Conservation (phyloP, 371 early-diverging fungal genomes). For the Synchytrium microbalum region DNA sequence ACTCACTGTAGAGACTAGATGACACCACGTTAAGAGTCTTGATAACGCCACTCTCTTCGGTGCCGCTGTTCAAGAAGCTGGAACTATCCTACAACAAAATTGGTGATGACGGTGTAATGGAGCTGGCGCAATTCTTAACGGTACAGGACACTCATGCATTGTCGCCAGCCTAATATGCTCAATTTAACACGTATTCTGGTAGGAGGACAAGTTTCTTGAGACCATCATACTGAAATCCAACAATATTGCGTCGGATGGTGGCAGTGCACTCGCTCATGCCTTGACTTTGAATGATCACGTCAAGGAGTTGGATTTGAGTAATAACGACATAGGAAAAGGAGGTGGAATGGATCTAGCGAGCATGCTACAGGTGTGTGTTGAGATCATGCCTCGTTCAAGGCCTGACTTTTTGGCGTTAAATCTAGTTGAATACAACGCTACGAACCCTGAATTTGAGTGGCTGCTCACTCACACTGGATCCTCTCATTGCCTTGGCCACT, state of each 20-base stretch:
- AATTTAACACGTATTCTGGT: background rate
- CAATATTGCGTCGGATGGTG: constrained; percentile 27
- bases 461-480: constrained; percentile 18
- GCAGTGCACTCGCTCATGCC: constrained; percentile 22
- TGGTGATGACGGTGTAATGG: constrained; percentile 30
- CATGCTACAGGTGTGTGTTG: constrained; percentile 30
- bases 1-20: constrained; percentile 4
- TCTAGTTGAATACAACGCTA: constrained; percentile 32
- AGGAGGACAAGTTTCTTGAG: constrained; percentile 27
- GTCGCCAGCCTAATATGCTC: background rate
- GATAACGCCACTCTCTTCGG: constrained; percentile 14
- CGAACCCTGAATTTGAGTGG: constrained; percentile 17
- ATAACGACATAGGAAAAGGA: constrained; percentile 26
- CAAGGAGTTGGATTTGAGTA: constrained; percentile 23
- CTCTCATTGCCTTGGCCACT: constrained; percentile 35
- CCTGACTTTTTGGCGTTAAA: background rate
- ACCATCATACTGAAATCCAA: constrained; percentile 28
- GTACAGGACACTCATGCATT: background rate
- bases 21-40: background rate
- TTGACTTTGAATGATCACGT: constrained; percentile 31
- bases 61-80: constrained; percentile 24
- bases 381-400: background rate
- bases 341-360: constrained; percentile 41
- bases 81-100: constrained; percentile 41
- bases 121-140: constrained; percentile 16